Base-by-base conservation (phyloP, 257 asterid genomes). In the Gentiana straminea region DNA sequence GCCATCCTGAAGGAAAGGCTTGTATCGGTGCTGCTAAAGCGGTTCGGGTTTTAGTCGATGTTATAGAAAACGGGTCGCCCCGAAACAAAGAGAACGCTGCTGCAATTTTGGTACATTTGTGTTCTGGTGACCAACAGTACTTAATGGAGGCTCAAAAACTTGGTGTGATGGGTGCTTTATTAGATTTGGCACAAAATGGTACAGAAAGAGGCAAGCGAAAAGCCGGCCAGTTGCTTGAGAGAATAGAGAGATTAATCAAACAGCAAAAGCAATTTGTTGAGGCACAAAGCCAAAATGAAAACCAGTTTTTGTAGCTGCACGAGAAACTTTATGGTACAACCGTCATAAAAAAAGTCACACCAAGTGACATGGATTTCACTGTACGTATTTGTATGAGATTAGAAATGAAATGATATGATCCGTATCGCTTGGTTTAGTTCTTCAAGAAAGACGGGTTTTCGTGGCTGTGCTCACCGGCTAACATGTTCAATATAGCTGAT, bases 71-170 rank as follows among this genome's bases (percentile, higher is more conserved):
- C 39, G 98, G 96, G 1, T 84, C 96, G 1, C 88, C 98, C 0
- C 62, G 96, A 73, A 91, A 84, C 73, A 87, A 78, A 53, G 98
- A 91, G 63, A 87, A 91, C 4, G 86, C 98, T 4, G 92, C 90
- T 9, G 96, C 96, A 1, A 92, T 91, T 59, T 59, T 91, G 71
- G 94, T 82, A 68, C 97, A 92, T 68, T 86, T 92, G 1, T 82
- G 95, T 61, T 86, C 94, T 0, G 84, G 94, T 7, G 95, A 85
- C 70, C 94, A 77, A 38, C 82, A 81, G 5, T 68, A 81, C 69
- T 70, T 92, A n/a, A 69, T 65, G 1, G 68, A 79, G 43, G 93
- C 95, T 37, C 89, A 73, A 77, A 94, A 88, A 43, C 80, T 81
- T 7, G 99, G 97, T 5, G 59, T 88, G 34, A 79, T 85, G 91